Evolutionary conservation across 805 yeast genomes (phyloP), one percentile per base, ranked within the genome.

Genomic region (Kodamaea kakaduensis): DNA sequence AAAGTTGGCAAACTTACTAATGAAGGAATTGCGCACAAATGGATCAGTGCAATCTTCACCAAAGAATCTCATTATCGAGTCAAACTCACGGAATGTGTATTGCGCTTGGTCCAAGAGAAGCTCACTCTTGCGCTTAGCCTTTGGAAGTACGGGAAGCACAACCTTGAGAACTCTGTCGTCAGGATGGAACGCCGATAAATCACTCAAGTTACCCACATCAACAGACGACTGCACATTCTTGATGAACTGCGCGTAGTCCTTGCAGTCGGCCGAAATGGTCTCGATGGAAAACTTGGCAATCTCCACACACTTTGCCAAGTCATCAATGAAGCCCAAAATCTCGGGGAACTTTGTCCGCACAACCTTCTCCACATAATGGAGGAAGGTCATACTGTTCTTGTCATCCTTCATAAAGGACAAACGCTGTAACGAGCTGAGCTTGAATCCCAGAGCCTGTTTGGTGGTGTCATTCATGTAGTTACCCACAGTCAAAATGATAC

Each of bases 401-500:
- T 70, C 76, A 51, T 80, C 83, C 61, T 84, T 84, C 64, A 84
- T 75, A 54, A 82, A 83, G 22, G 78, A 75, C 42, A 84, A 65
- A 51, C 87, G 69, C 46, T 75, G 84, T 40, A 84, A 65, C 0
- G 90, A 80, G 28, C 79, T 71, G 39, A 84, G 62, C 47, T 74
- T 80, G 57, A 84, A 82, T 14, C 94, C 94, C 21, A 67, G 67
- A 0, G 85, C 88, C 43, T 73, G 72, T 48, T 79, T 83, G 3
- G 81, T 67, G 5, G 69, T 58, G 48, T 81, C 87, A 52, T 84
- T 84, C 93, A 84, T 84, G 47, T 75, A 82, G 48, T 84, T 84
- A 42, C 93, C 94, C 38, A 84, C 75, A 9, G 79, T 78, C 45
- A 81, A 73, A 41, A 84, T 80, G 27, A 84, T 74, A 42, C 74